Percentiles rank a stretch among this genome's conserved stretches.
These are phyloP conservation scores for Penicillium tannophilum DNA, from an alignment of 495 filamentous ascomycete species.

Conservation along the genomic window DNA sequence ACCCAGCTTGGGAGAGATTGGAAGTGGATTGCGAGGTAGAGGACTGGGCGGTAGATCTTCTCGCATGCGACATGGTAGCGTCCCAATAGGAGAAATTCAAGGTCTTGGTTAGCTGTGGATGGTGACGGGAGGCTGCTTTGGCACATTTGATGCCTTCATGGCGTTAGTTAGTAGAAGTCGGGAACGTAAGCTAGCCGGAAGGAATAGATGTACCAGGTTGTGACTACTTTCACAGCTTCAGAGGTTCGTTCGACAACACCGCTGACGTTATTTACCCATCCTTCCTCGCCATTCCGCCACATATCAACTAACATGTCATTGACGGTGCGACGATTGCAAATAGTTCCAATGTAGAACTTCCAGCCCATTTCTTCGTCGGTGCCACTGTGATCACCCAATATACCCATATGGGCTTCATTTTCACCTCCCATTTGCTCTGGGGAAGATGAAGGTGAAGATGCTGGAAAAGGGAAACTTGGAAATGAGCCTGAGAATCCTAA, in stretches of 20 bases:
- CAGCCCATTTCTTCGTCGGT: constrained; percentile 29
- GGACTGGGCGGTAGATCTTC: constrained; percentile 28
- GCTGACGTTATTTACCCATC: constrained; percentile 23
- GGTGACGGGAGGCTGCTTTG: constrained; percentile 8
- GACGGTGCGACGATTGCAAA: constrained; percentile 30
- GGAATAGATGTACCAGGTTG: constrained; percentile 19
- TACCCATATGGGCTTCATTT: not conserved
- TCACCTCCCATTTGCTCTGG: constrained; percentile 21
- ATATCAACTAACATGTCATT: constrained; percentile 30
- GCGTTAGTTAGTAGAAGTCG: not conserved
- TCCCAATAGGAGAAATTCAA: constrained; percentile 23
- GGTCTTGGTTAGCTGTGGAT: constrained; percentile 17
- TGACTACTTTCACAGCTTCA: constrained; percentile 21
- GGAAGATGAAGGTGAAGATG: constrained; percentile 3
- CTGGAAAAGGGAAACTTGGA: constrained; percentile 19
- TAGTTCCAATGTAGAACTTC: constrained; percentile 31
- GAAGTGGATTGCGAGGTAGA: constrained; percentile 31
- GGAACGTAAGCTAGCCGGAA: not conserved
- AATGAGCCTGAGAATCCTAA: constrained; percentile 26
- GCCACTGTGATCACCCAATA: constrained; percentile 10
- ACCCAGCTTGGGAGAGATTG: constrained; percentile 20
- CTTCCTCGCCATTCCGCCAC: constrained; percentile 27
- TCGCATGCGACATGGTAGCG: constrained; percentile 22
- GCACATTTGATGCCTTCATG: constrained; percentile 24
- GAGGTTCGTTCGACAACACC: constrained; percentile 16